Percentiles rank a stretch among this genome's conserved stretches.
phyloP scores from a whole-genome alignment of 139 green algal genomes.

The Chlamydomonas eustigma region DNA sequence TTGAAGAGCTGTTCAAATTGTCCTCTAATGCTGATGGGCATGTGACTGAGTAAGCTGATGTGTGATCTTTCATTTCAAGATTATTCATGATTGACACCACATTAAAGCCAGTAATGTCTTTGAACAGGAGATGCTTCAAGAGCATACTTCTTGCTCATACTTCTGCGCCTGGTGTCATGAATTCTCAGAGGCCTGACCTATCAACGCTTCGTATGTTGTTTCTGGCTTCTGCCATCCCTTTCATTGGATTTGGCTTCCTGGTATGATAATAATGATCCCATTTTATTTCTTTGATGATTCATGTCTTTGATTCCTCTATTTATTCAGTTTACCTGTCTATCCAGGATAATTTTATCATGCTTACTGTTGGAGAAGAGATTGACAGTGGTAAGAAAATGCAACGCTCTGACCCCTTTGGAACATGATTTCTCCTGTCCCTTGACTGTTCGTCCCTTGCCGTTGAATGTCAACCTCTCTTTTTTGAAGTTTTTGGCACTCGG shows the following conservation, averaged over 20 bases:
- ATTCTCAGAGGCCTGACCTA: not conserved
- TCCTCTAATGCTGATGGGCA: not conserved
- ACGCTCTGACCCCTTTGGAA: not conserved
- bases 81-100: not conserved
- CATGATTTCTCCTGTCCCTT: too few species aligned
- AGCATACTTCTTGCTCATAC: not conserved
- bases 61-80: too few species aligned
- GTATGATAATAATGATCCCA: not conserved
- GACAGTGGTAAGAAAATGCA: conserved; percentile 11
- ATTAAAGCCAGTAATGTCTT: not conserved
- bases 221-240: conserved; percentile 21
- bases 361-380: conserved; percentile 44
- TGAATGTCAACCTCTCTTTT: conserved; percentile 2
- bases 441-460: not conserved
- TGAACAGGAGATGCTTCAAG: not conserved
- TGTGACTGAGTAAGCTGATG: not conserved
- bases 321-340: not conserved
- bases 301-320: not conserved
- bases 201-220: conserved; percentile 18
- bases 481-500: conserved; percentile 19
- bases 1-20: conserved; percentile 1
- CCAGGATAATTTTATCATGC: conserved; percentile 27
- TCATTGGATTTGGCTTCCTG: conserved; percentile 20
- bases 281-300: not conserved
- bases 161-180: not conserved